phyloP scores from a whole-genome alignment of 495 filamentous ascomycete species.

The Rostrohypoxylon terebratum region DNA sequence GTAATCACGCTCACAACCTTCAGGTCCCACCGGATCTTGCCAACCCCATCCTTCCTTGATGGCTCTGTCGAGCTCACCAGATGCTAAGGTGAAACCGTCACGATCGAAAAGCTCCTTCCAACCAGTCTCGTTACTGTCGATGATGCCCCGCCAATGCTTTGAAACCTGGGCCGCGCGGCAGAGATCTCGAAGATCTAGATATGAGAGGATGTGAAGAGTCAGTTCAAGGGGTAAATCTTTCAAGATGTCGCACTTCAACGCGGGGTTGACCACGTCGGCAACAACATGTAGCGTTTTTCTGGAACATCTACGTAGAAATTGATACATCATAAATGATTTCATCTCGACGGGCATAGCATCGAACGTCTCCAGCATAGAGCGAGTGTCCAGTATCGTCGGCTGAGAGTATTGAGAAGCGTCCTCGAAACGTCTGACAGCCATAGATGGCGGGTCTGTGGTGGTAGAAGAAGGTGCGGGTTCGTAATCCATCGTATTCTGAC shows the following conservation, averaged over 20 bases:
- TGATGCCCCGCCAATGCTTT: constrained; percentile 88
- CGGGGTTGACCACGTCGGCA: constrained; percentile 92
- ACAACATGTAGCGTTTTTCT: constrained; percentile 92
- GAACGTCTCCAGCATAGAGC: constrained; percentile 86
- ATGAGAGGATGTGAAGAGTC: constrained; percentile 85
- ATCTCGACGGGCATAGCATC: constrained; percentile 88
- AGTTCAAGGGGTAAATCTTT: constrained; percentile 85
- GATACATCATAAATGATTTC: constrained; percentile 95
- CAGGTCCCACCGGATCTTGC: constrained; percentile 82
- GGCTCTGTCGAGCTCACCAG: constrained; percentile 86
- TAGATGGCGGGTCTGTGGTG: constrained; percentile 29
- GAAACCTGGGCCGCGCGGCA: constrained; percentile 95
- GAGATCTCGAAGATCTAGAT: constrained; percentile 86
- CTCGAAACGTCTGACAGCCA: constrained; percentile 31
- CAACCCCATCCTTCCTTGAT: constrained; percentile 99
- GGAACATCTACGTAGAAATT: constrained; percentile 87
- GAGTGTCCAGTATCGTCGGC: constrained; percentile 73
- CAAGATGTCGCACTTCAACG: constrained; percentile 95
- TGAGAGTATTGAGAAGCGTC: constrained; percentile 37
- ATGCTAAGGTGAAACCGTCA: constrained; percentile 81
- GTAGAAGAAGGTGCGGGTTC: constrained; percentile 34
- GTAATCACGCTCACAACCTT: constrained; percentile 85
- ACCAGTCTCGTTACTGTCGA: constrained; percentile 91
- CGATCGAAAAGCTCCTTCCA: constrained; percentile 94
- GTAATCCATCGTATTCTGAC: constrained; percentile 42